These are phyloP conservation scores for Rubroboletus satanas DNA, from an alignment of 768 basidiomycete species.

Conservation along the genomic window DNA sequence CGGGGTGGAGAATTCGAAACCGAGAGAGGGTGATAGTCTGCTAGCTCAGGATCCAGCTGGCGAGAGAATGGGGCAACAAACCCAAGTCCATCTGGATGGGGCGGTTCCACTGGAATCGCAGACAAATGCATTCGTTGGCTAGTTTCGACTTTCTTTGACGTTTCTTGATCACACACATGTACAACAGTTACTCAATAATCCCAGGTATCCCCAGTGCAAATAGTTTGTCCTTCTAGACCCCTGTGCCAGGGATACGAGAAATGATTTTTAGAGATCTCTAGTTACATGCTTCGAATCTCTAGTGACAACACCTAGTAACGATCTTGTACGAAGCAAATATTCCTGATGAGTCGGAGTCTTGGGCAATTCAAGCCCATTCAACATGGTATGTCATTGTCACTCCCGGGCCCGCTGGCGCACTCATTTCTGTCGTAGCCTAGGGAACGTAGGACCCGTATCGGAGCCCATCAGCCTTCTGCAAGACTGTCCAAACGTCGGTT, in stretches of 20 bases:
- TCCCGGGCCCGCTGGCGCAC: background rate
- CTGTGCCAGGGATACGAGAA: background rate
- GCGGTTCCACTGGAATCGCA: slow-evolving; percentile 8
- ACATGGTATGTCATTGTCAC: slow-evolving; percentile 20
- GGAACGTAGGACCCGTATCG: slow-evolving; percentile 39
- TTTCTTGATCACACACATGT: background rate
- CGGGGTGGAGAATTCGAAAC: slow-evolving; percentile 51
- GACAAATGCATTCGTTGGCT: background rate
- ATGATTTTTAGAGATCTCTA: background rate
- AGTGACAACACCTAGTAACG: background rate
- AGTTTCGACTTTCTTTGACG: background rate
- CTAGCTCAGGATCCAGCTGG: background rate
- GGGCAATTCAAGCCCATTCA: background rate
- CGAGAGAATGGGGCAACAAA: slow-evolving; percentile 1
- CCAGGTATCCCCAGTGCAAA: background rate
- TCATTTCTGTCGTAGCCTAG: slow-evolving; percentile 28
- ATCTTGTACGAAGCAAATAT: too few relatives aligned
- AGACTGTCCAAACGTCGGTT: slow-evolving; percentile 47
- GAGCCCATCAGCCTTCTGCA: slow-evolving; percentile 50
- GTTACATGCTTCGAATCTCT: background rate
- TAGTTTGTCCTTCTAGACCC: background rate
- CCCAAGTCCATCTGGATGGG: slow-evolving; percentile 5
- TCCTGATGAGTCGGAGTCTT: background rate
- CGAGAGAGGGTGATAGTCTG: slow-evolving; percentile 31
- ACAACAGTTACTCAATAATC: background rate